These are phyloP conservation scores for Penicillium desertorum DNA, from an alignment of 495 filamentous ascomycete genomes.

Conservation along the genomic window DNA sequence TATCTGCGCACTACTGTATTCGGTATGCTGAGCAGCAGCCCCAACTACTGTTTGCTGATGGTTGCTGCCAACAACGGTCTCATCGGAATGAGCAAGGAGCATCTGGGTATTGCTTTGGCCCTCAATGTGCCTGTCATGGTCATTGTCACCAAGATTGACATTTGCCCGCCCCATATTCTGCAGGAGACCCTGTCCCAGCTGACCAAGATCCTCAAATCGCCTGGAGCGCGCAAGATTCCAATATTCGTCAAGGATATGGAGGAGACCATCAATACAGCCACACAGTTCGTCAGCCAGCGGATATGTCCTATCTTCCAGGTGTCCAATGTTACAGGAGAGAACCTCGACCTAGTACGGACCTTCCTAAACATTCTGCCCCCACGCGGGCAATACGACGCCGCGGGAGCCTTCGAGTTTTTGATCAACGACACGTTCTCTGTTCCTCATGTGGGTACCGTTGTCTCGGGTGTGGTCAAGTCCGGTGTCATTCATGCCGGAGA, in stretches of 20 bases:
- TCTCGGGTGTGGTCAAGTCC: slow-evolving; percentile 86
- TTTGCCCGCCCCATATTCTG: slow-evolving; percentile 93
- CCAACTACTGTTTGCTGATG: slow-evolving; percentile 97
- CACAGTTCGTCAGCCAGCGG: slow-evolving; percentile 91
- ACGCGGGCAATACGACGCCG: slow-evolving; percentile 86
- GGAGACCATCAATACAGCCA: slow-evolving; percentile 91
- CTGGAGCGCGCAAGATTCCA: slow-evolving; percentile 93
- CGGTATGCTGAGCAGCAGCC: slow-evolving; percentile 88
- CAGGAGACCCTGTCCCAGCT: slow-evolving; percentile 93
- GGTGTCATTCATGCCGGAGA: slow-evolving; percentile 88
- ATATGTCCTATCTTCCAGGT: slow-evolving; percentile 98
- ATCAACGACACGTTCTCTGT: slow-evolving; percentile 99
- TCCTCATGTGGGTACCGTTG: slow-evolving; percentile 93
- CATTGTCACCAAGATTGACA: slow-evolving; percentile 98
- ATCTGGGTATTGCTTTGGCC: slow-evolving; percentile 91
- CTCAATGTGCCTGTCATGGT: slow-evolving; percentile 98
- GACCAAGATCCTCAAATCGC: slow-evolving; percentile 86
- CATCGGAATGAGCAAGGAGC: slow-evolving; percentile 97
- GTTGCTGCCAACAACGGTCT: slow-evolving; percentile 97
- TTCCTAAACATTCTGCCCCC: slow-evolving; percentile 96
- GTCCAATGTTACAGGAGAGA: slow-evolving; percentile 92
- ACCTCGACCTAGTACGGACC: slow-evolving; percentile 74
- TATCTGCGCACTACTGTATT: slow-evolving; percentile 97
- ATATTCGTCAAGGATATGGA: slow-evolving; percentile 91
- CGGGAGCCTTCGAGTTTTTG: slow-evolving; percentile 90